Conservation (phyloP, 2,329 filamentous ascomycete species). For the Fusarium drepaniforme region DNA sequence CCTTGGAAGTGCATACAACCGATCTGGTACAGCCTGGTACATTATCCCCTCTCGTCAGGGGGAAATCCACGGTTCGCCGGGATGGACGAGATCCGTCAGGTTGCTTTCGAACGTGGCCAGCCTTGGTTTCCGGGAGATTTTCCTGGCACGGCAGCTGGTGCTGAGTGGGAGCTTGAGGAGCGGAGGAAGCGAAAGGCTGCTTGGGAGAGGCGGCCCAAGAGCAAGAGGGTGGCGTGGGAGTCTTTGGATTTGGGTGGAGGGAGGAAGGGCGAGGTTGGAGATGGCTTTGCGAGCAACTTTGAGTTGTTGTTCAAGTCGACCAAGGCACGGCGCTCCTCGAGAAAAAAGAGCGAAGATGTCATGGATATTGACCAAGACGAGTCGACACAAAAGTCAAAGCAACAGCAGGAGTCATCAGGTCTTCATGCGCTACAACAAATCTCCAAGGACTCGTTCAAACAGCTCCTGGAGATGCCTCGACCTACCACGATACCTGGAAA, state of each 20-base stretch:
- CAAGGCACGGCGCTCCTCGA: slow-evolving; percentile 10
- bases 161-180: slow-evolving; percentile 80
- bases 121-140: slow-evolving; percentile 92
- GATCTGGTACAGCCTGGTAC: slow-evolving; percentile 89
- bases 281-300: slow-evolving; percentile 88
- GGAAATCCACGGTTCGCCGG: slow-evolving; percentile 88
- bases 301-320: slow-evolving; percentile 69
- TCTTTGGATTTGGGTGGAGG: slow-evolving; percentile 79
- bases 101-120: slow-evolving; percentile 81
- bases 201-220: slow-evolving; percentile 85
- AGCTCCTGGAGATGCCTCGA: slow-evolving; percentile 38
- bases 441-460: slow-evolving; percentile 48
- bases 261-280: slow-evolving; percentile 84
- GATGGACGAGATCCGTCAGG: slow-evolving; percentile 81
- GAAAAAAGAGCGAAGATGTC: too few relatives aligned
- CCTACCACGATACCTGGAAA: slow-evolving; percentile 48
- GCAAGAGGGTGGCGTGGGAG: slow-evolving; percentile 82
- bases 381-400: background rate
- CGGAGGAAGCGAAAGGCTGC: slow-evolving; percentile 77
- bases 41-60: slow-evolving; percentile 82
- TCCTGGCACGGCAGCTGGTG: slow-evolving; percentile 82
- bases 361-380: slow-evolving; percentile 49
- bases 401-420: slow-evolving; percentile 3
- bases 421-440: slow-evolving; percentile 40
- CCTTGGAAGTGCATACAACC: slow-evolving; percentile 92